Base-by-base conservation (phyloP, 352 stramenopile genomes). In the Pseudoperonospora humuli region DNA sequence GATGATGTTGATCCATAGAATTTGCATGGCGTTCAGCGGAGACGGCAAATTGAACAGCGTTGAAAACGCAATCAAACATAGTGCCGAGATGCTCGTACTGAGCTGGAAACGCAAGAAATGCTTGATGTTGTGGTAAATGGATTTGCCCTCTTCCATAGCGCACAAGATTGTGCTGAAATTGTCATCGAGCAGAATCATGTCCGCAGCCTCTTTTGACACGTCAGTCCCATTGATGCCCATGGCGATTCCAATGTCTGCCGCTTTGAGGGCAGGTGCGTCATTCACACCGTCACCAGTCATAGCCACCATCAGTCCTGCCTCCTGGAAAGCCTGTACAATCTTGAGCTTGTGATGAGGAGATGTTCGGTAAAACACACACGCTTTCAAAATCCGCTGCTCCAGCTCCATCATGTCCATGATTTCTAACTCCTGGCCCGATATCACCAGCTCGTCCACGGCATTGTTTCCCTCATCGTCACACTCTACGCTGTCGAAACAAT, bases 231-330 rank as follows among this genome's bases (percentile, higher is more conserved):
- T 95, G 40, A 97, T 97, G 41, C 95, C 96, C 96, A 99, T 99
- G 3, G 94, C 95, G 61, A 97, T 96, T 23, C 92, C 89, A 58
- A 99, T 97, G 50, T 98, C 91, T 13, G 93, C 92, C 1, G 73
- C 91, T 58, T 98, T 98, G 7, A 99, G 70, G 3, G 96, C 95
- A 14, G 96, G 96, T 5, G 96, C 96, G 68, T 99, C 96, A 67
- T 99, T 99, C 10, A 97, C 97, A 25, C 96, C 96, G 55, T 99
- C 96, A n/a, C 96, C 96, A n/a, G 96, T 99, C 75, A 99, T 97
- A 5, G 95, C 96, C 31, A 99, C 93, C 60, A 85, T 75, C 28
- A 84, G 29, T 2, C 73, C 71, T 13, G 66, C 70, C 33, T 83
- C 67, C 57, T 98, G 93, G 7, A 97, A 76, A 11, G 88, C 92